phyloP scores from a whole-genome alignment of 225 moss, liverwort and hornwort genomes.

The Thuidium tamariscinum region DNA sequence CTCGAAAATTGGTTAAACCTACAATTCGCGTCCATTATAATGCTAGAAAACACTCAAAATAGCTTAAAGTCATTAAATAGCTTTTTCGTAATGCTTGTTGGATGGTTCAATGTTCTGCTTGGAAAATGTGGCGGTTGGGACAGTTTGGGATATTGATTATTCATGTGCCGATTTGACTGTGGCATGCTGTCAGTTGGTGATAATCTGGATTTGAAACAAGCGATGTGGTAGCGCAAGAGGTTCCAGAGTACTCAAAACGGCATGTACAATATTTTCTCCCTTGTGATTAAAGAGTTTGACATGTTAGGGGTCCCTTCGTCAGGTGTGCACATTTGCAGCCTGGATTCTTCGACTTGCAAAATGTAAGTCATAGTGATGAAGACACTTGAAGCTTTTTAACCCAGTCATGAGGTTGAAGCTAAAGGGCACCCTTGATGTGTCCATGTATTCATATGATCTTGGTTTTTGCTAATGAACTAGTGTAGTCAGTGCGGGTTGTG shows the following conservation, averaged over 20 bases:
- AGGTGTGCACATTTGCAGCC: conserved; percentile 54
- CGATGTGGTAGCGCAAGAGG: conserved; percentile 10
- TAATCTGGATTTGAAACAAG: conserved; percentile 13
- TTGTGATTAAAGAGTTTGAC: conserved; percentile 39
- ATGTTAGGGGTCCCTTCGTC: conserved; percentile 20
- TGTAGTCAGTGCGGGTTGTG: conserved; percentile 1
- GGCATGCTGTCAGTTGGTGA: conserved; percentile 14
- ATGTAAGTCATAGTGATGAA: conserved; percentile 27
- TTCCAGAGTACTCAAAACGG: conserved; percentile 13
- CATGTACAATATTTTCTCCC: conserved; percentile 29
- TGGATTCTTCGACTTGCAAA: conserved; percentile 41
- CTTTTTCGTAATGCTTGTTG: not conserved
- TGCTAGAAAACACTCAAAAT: not conserved
- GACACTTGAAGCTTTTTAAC: conserved; percentile 21
- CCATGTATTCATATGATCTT: conserved; percentile 27
- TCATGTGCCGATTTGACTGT: not conserved
- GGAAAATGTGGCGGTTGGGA: not conserved
- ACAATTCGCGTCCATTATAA: not conserved
- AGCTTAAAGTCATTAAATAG: not conserved
- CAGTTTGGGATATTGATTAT: not conserved
- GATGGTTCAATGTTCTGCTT: not conserved
- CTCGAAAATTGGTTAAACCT: not conserved
- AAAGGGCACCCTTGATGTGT: conserved; percentile 27
- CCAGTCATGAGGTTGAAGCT: conserved; percentile 23
- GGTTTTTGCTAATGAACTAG: conserved; percentile 14